phyloP scores from a whole-genome alignment of 129 eudicot species.

The Apium graveolens region DNA sequence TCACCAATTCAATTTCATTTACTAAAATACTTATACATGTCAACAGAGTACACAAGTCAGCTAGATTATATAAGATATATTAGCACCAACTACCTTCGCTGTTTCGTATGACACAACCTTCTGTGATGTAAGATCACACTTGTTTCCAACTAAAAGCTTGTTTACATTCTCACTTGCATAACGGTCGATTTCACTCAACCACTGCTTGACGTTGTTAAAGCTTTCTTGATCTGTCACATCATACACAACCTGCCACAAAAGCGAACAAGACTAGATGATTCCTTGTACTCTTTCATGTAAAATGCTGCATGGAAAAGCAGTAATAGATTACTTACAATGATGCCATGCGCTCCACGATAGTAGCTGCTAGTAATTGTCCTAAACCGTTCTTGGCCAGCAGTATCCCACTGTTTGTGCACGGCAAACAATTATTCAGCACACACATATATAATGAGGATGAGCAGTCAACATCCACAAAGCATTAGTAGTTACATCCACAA shows the following conservation, averaged over 20 bases:
- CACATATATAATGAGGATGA: not conserved
- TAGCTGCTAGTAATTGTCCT: constrained; percentile 87
- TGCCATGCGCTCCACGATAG: constrained; percentile 96
- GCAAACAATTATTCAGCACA: not conserved
- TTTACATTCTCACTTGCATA: constrained; percentile 95
- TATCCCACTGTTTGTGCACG: constrained; percentile 33
- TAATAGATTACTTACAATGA: constrained; percentile 45
- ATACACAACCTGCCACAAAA: constrained; percentile 64
- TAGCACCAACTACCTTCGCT: constrained; percentile 44
- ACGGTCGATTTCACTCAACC: constrained; percentile 80
- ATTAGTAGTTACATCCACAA: too few relatives aligned
- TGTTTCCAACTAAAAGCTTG: constrained; percentile 92
- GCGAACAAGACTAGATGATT: not conserved
- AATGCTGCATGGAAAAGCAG: too few relatives aligned
- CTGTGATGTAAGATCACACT: too few relatives aligned
- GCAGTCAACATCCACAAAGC: not conserved
- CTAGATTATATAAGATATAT: too few relatives aligned
- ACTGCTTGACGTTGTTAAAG: too few relatives aligned
- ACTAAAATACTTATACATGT: too few relatives aligned
- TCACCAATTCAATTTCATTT: too few relatives aligned
- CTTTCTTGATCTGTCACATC: constrained; percentile 94
- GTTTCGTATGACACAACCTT: constrained; percentile 72
- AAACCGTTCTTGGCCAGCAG: constrained; percentile 83
- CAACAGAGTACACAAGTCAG: too few relatives aligned
- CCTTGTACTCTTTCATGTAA: too few relatives aligned